These are phyloP conservation scores for Leucoagaricus sp. DNA, from an alignment of 1,284 basidiomycete species.

Conservation along the genomic window DNA sequence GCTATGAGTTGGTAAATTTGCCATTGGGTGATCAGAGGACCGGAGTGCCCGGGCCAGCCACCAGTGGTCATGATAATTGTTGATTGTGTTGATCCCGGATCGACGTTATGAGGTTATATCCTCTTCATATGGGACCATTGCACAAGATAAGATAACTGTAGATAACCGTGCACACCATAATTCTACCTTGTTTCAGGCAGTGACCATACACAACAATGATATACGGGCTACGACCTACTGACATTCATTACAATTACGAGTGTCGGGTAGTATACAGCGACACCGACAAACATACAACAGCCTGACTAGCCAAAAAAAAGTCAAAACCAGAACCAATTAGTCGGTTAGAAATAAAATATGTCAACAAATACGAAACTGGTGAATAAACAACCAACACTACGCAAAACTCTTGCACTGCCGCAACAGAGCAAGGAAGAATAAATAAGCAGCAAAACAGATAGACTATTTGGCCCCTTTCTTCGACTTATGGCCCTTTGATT, in stretches of 20 bases:
- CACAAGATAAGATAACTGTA: neutral
- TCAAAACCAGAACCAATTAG: conserved; percentile 7
- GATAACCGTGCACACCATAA: neutral
- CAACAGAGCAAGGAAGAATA: conserved; percentile 3
- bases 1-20: too few species aligned
- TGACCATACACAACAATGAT: conserved; percentile 5
- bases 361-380: conserved; percentile 1
- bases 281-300: conserved; percentile 13
- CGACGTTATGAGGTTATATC: neutral
- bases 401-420: neutral
- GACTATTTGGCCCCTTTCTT: conserved; percentile 18
- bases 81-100: neutral
- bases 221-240: conserved; percentile 1
- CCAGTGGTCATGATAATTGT: neutral
- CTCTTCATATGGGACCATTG: neutral
- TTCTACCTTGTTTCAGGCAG: neutral
- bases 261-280: conserved; percentile 5
- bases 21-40: too few species aligned
- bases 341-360: conserved; percentile 13
- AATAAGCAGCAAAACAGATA: conserved; percentile 1
- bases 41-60: too few species aligned
- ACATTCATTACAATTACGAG: conserved; percentile 13
- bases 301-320: conserved; percentile 3
- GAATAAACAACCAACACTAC: neutral
- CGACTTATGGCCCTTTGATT: conserved; percentile 21